A percentile compares a stretch with the other conserved stretches of the same genome.
phyloP scores from a whole-genome alignment of 2,329 filamentous ascomycete genomes.

The Aspergillus sp. region DNA sequence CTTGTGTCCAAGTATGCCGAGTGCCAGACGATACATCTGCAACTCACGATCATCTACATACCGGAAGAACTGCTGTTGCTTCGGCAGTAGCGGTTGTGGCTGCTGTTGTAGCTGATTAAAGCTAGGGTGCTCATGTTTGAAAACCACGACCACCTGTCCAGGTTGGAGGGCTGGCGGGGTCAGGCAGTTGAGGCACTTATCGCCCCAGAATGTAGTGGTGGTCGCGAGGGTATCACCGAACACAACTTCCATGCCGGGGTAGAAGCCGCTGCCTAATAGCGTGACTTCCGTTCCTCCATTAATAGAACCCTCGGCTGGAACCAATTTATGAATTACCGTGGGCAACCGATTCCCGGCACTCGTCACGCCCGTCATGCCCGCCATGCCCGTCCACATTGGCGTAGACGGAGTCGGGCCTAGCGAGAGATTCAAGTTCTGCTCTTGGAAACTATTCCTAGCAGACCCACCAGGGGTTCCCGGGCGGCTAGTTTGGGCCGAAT shows the following conservation, averaged over 20 bases:
- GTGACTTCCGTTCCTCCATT: constrained; percentile 85
- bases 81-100: constrained; percentile 44
- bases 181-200: constrained; percentile 75
- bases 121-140: constrained; percentile 57
- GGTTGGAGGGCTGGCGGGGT: constrained; percentile 68
- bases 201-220: constrained; percentile 78
- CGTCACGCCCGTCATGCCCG: constrained; percentile 39
- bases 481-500: constrained; percentile 72
- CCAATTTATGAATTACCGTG: constrained; percentile 75
- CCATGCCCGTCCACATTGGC: constrained; percentile 54
- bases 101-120: constrained; percentile 49
- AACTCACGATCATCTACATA: constrained; percentile 59
- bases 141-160: constrained; percentile 69
- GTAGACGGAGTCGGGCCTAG: constrained; percentile 48
- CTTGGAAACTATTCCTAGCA: constrained; percentile 45
- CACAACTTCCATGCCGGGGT: constrained; percentile 76
- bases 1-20: constrained; percentile 48
- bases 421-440: constrained; percentile 29
- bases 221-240: constrained; percentile 72
- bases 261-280: constrained; percentile 77
- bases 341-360: constrained; percentile 54
- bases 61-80: constrained; percentile 62
- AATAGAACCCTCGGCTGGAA: constrained; percentile 78
- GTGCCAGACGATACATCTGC: constrained; percentile 47
- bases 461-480: constrained; percentile 66